Evolutionary conservation across 768 basidiomycete genomes (phyloP), one percentile per base, ranked within the genome.

Genomic region (Floccularia luteovirens): DNA sequence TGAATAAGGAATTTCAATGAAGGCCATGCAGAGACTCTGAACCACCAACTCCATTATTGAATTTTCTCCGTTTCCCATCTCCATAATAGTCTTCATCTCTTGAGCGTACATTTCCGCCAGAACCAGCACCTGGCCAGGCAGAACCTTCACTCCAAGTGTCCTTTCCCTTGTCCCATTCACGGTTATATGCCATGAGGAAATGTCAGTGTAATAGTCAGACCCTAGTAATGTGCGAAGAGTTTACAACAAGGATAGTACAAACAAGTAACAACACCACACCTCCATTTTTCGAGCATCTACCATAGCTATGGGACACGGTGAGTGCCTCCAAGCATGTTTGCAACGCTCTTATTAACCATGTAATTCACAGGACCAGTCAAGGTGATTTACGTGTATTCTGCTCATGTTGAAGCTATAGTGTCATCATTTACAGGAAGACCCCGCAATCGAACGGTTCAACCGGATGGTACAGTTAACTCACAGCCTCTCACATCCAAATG

Each of bases 81-180:
- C 69, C 67, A 43, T 70, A 64, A 53, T 78, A 72, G 44, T 84
- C 81, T 20, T 87, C 82, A 43, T 87, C 87, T 60, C 82, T 67
- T 12, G 67, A 64, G 41, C 78, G 72, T 13, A 64, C 56, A 46
- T 69, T 69, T 33, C 54, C 60, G 42, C 62, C 61, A 25, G 60
- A 48, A 40, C 64, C 64, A 16, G 49, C 44, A 16, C 58, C 48
- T 42, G 59, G 57, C 68, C 73, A 75, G 35, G 64, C 53, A 23
- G 57, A 50, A 49, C 58, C 50, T 33, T 80, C 74, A 43, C 61
- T 52, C 76, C 77, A 79, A 34, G 58, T 22, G 33, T 78, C 74
- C 60, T 88, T 89, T 38, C 85, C 87, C 59, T 72, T 74, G 64
- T 89, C 86, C 88, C 89, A 90, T 68, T 90, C 86, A 48, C 89